These are phyloP conservation scores for Spinacia oleracea DNA, from an alignment of 179 eudicot species.

Conservation along the genomic window DNA sequence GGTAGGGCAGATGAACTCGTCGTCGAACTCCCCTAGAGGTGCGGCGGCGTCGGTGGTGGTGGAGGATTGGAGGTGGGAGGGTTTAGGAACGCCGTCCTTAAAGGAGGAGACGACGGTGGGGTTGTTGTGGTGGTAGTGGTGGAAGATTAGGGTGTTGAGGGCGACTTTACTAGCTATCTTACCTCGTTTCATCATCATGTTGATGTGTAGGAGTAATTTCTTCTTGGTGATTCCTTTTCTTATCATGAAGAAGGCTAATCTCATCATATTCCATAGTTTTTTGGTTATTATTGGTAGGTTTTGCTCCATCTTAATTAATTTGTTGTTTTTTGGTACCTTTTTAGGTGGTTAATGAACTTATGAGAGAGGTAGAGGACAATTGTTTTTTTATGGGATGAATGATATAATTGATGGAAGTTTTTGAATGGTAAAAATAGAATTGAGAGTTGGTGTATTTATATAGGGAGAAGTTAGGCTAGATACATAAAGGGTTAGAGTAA, in stretches of 20 bases:
- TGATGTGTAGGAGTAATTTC: conserved; percentile 31
- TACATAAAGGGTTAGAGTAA: neutral
- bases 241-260: conserved; percentile 30
- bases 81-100: neutral
- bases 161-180: conserved; percentile 32
- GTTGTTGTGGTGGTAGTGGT: neutral
- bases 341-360: no score
- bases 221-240: conserved; percentile 33
- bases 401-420: neutral
- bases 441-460: neutral
- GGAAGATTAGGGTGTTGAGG: neutral
- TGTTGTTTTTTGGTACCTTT: no score
- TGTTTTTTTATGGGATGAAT: neutral
- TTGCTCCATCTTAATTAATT: conserved; percentile 26
- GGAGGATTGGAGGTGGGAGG: conserved; percentile 11
- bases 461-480: neutral
- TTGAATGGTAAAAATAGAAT: neutral
- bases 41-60: neutral
- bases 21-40: no score
- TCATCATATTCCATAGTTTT: conserved; percentile 32
- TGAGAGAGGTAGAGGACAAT: no score
- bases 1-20: conserved; percentile 39
- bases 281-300: conserved; percentile 32
- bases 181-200: conserved; percentile 32
- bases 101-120: neutral